phyloP scores from a whole-genome alignment of 768 basidiomycete genomes.

The Gyrodon lividus region DNA sequence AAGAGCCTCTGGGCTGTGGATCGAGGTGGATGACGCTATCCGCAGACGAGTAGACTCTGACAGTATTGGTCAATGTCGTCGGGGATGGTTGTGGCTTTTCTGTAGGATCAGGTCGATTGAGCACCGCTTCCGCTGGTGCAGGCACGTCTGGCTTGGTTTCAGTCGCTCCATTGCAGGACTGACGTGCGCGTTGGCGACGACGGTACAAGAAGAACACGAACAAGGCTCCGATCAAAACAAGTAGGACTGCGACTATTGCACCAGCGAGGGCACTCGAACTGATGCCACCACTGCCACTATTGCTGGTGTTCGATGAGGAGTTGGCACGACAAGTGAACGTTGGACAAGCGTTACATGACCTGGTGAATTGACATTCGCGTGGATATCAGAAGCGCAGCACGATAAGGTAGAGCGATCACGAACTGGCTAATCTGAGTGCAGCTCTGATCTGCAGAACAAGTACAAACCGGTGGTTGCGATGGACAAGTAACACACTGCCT shows the following conservation, averaged over 20 bases:
- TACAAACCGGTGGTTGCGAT: conserved; percentile 47
- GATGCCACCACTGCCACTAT: conserved; percentile 40
- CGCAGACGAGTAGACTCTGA: conserved; percentile 50
- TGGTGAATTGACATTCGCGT: conserved; percentile 25
- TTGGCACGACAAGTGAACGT: conserved; percentile 50
- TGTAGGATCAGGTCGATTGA: conserved; percentile 78
- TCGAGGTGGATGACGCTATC: conserved; percentile 60
- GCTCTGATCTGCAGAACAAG: conserved; percentile 51
- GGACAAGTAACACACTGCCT: conserved; percentile 55
- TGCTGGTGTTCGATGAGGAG: conserved; percentile 7
- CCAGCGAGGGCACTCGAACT: conserved; percentile 75
- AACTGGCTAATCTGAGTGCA: conserved; percentile 65
- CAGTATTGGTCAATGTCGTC: conserved; percentile 27
- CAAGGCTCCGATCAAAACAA: conserved; percentile 55
- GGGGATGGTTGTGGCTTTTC: conserved; percentile 48
- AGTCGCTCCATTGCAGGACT: conserved; percentile 25
- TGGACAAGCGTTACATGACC: conserved; percentile 58
- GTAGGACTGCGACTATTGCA: conserved; percentile 62
- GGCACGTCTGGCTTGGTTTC: conserved; percentile 61
- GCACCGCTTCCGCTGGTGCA: conserved; percentile 72
- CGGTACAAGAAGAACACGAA: conserved; percentile 64
- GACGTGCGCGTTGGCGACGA: conserved; percentile 48
- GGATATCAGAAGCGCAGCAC: conserved; percentile 3
- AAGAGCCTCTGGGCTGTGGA: conserved; percentile 44
- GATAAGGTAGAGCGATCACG: conserved; percentile 17